phyloP scores from a whole-genome alignment of 441 rosid genomes.

The Arabidopsis hybrid region DNA sequence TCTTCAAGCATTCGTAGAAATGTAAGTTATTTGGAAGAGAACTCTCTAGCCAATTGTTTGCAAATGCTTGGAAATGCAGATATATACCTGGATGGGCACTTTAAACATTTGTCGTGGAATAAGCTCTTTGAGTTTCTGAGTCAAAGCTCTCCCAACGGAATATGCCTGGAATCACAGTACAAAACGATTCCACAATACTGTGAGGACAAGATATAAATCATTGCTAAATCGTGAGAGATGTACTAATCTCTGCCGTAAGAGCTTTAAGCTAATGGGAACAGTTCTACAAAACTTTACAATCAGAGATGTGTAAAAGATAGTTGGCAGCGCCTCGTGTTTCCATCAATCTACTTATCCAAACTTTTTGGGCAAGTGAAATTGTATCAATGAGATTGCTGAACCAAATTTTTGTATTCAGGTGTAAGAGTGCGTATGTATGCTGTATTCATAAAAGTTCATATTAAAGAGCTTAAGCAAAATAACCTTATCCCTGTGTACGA shows the following conservation, averaged over 20 bases:
- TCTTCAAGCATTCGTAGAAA: slow-evolving; percentile 25
- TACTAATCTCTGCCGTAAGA: slow-evolving; percentile 10
- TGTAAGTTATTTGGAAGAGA: background rate
- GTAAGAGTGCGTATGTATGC: background rate
- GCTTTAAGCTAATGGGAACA: background rate
- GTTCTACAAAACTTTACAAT: slow-evolving; percentile 24
- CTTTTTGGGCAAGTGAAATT: background rate
- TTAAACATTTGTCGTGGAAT: slow-evolving; percentile 98
- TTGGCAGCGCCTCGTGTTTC: background rate
- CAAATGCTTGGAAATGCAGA: slow-evolving; percentile 9
- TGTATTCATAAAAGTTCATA: background rate
- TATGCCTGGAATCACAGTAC: slow-evolving; percentile 72
- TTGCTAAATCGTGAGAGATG: background rate
- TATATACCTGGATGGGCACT: slow-evolving; percentile 91
- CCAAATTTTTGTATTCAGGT: background rate
- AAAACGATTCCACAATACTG: slow-evolving; percentile 30
- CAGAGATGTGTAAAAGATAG: background rate
- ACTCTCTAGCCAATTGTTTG: background rate
- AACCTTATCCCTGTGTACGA: slow-evolving; percentile 95
- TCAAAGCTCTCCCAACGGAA: slow-evolving; percentile 91
- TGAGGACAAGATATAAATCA: slow-evolving; percentile 11
- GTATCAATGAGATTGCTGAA: background rate
- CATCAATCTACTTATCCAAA: slow-evolving; percentile 8
- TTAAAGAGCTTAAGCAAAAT: background rate
- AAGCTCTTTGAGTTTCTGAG: slow-evolving; percentile 95